phyloP scores from a whole-genome alignment of 1,139 yeast genomes.

The Diutina pseudorugosa region DNA sequence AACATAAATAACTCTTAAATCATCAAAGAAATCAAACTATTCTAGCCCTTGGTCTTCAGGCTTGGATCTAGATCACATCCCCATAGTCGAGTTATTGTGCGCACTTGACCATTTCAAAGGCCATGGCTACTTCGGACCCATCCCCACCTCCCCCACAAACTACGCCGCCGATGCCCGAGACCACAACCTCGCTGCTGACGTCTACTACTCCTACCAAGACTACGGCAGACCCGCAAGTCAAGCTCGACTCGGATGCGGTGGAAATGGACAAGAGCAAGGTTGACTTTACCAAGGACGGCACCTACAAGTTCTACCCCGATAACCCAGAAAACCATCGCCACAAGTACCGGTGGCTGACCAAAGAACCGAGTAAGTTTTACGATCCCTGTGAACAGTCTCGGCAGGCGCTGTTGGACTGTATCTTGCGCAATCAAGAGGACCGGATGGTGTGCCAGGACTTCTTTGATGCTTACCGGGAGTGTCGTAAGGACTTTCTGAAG shows the following conservation, averaged over 20 bases:
- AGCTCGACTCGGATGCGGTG: not conserved
- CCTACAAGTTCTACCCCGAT: slow-evolving; percentile 73
- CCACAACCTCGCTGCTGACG: not conserved
- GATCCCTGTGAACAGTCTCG: slow-evolving; percentile 92
- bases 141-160: not conserved
- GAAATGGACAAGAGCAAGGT: slow-evolving; percentile 32
- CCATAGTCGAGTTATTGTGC: too few species aligned
- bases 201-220: not conserved
- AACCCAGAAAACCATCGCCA: slow-evolving; percentile 54
- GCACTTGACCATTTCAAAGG: not conserved
- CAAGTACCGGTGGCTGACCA: slow-evolving; percentile 47
- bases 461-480: slow-evolving; percentile 86
- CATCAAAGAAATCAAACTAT: too few species aligned
- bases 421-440: slow-evolving; percentile 64
- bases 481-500: slow-evolving; percentile 68
- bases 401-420: slow-evolving; percentile 73
- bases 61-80: too few species aligned
- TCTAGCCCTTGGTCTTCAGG: too few species aligned
- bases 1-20: too few species aligned
- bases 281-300: slow-evolving; percentile 47
- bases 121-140: not conserved
- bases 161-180: not conserved
- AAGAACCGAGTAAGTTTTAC: slow-evolving; percentile 73
- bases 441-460: slow-evolving; percentile 70
- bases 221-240: too few species aligned